A percentile compares a stretch with the other conserved stretches of the same genome.
These are phyloP conservation scores for Epithele typhae DNA, from an alignment of 768 basidiomycete genomes.

Conservation along the genomic window DNA sequence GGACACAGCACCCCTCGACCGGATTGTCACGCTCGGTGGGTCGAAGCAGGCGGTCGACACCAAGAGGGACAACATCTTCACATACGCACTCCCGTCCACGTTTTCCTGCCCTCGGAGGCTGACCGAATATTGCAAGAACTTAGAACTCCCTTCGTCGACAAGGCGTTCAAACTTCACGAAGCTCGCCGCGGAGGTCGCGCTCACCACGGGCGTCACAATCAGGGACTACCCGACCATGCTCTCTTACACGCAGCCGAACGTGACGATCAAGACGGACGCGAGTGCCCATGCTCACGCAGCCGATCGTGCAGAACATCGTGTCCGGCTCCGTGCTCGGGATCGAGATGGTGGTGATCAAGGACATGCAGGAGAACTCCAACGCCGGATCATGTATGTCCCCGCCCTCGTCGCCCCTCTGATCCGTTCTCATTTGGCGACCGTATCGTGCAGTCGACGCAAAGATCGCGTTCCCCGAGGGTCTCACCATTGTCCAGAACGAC, in stretches of 20 bases:
- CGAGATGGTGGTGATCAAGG: conserved; percentile 54
- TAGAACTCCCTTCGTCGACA: conserved; percentile 59
- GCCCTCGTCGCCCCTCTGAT: no score
- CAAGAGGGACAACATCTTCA: conserved; percentile 48
- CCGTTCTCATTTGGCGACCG: no score
- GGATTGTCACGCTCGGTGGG: conserved; percentile 61
- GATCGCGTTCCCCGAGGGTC: conserved; percentile 60
- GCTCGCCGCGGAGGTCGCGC: conserved; percentile 54
- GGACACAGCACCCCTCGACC: conserved; percentile 57
- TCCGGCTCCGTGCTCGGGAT: conserved; percentile 51
- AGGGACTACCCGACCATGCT: conserved; percentile 63
- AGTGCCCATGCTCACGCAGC: conserved; percentile 67
- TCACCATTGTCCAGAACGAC: conserved; percentile 58
- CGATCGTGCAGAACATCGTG: conserved; percentile 73
- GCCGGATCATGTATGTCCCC: conserved; percentile 75
- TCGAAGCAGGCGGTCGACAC: conserved; percentile 31
- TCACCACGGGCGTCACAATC: conserved; percentile 53
- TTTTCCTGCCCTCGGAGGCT: no score
- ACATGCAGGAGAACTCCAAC: conserved; percentile 53
- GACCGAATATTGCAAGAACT: no score
- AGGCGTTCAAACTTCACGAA: conserved; percentile 67
- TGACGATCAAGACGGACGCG: conserved; percentile 58
- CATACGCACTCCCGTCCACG: conserved; percentile 37
- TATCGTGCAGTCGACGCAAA: conserved; percentile 51
- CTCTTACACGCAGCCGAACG: conserved; percentile 50